Evolutionary conservation across 305 asterid genomes (phyloP).

Genomic region (Plantago coronopus): DNA sequence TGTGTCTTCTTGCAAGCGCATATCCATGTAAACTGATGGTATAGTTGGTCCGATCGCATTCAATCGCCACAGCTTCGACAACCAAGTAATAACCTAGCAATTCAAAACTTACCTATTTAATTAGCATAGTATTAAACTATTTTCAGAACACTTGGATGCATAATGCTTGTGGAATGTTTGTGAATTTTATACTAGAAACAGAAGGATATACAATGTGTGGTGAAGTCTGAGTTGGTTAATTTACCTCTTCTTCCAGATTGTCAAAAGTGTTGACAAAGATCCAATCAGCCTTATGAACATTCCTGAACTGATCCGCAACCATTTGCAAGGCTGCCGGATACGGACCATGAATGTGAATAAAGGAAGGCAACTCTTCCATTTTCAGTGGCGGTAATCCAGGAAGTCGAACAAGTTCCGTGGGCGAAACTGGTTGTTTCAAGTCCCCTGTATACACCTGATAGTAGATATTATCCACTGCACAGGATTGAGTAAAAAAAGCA

Average conservation of each 20-base stretch:
- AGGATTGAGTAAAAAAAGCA: constrained; percentile 48
- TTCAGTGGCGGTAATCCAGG: constrained; percentile 26
- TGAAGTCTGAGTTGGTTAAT: neutral
- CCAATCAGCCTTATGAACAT: constrained; percentile 27
- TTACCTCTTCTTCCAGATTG: constrained; percentile 23
- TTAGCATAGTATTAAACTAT: neutral
- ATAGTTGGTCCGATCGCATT: constrained; percentile 40
- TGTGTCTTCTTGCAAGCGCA: constrained; percentile 28
- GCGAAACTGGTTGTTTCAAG: too few species aligned
- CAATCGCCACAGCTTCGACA: constrained; percentile 24
- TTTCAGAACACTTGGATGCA: too few species aligned
- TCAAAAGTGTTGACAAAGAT: constrained; percentile 29
- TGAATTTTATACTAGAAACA: neutral
- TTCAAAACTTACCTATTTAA: neutral
- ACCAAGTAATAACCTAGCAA: constrained; percentile 28
- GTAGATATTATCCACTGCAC: constrained; percentile 42
- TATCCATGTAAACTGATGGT: constrained; percentile 47
- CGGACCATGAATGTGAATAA: constrained; percentile 12
- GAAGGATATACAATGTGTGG: too few species aligned
- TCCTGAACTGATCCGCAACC: constrained; percentile 20
- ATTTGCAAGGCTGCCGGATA: constrained; percentile 5
- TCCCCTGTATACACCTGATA: too few species aligned
- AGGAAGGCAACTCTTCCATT: constrained; percentile 15
- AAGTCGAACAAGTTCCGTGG: neutral
- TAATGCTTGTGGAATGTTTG: too few species aligned